Conservation (phyloP, 2,329 filamentous ascomycete species). For the Penicillium sp. region DNA sequence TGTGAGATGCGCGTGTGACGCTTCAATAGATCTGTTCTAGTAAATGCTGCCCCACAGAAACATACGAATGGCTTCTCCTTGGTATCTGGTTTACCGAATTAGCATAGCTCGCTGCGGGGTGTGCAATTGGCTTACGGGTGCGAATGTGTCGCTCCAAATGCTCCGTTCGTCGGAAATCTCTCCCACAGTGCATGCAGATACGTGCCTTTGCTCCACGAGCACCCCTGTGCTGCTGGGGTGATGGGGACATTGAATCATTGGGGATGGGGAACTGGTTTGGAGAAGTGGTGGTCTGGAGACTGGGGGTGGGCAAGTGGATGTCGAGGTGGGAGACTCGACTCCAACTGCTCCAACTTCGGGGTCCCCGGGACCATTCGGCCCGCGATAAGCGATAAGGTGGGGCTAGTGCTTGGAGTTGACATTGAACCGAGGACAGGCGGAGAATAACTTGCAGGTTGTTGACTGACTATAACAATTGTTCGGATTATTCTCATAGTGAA, state of each 20-base stretch:
- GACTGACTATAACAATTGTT: neutral
- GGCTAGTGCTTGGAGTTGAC: neutral
- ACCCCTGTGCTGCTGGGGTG: conserved; percentile 24
- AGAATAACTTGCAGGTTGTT: no score
- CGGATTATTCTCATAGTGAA: no score
- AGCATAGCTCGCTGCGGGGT: conserved; percentile 4
- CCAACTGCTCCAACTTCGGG: conserved; percentile 19
- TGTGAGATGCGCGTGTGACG: conserved; percentile 35
- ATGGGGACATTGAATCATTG: conserved; percentile 34
- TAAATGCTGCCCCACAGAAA: conserved; percentile 37
- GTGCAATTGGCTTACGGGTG: conserved; percentile 28
- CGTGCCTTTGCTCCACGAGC: conserved; percentile 31
- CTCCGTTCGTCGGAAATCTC: conserved; percentile 34
- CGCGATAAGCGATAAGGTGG: conserved; percentile 13
- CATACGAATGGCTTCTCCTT: conserved; percentile 39
- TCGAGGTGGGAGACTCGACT: conserved; percentile 16
- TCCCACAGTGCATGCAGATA: conserved; percentile 35
- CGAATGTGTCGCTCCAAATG: conserved; percentile 38
- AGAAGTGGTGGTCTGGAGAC: conserved; percentile 19
- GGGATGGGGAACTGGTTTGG: conserved; percentile 26
- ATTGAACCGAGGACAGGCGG: neutral
- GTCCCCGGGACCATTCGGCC: conserved; percentile 5
- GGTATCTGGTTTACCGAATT: conserved; percentile 25
- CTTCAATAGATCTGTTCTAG: conserved; percentile 36
- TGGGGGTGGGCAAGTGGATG: conserved; percentile 10